These are phyloP conservation scores for Ustulina deusta DNA, from an alignment of 2,329 filamentous ascomycete genomes.

Conservation along the genomic window DNA sequence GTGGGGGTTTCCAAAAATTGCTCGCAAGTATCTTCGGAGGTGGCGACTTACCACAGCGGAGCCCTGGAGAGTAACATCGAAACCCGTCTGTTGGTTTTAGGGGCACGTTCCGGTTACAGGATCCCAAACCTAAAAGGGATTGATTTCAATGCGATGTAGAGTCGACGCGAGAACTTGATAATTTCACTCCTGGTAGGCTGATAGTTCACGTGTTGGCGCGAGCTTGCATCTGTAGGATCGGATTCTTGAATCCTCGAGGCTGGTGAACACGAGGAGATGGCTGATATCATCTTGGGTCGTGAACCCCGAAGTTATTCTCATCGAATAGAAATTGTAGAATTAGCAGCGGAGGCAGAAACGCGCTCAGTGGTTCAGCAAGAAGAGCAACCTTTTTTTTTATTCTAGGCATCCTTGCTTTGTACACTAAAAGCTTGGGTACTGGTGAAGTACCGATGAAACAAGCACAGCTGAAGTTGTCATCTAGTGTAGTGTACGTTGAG, in stretches of 20 bases:
- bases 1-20: slow-evolving; percentile 5
- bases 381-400: neutral
- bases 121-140: slow-evolving; percentile 8
- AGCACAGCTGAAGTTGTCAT: slow-evolving; percentile 28
- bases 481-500: slow-evolving; percentile 11
- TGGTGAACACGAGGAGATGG: neutral
- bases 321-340: slow-evolving; percentile 12
- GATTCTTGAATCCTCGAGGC: slow-evolving; percentile 14
- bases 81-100: slow-evolving; percentile 3
- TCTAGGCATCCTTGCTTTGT: neutral
- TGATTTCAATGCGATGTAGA: slow-evolving; percentile 1
- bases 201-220: slow-evolving; percentile 7
- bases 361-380: neutral
- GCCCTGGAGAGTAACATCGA: neutral
- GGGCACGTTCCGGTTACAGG: slow-evolving; percentile 3
- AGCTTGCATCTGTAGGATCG: slow-evolving; percentile 17
- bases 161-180: neutral
- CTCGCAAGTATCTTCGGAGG: slow-evolving; percentile 11
- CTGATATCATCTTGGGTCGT: neutral
- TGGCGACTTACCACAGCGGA: slow-evolving; percentile 9
- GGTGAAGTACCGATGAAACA: slow-evolving; percentile 8
- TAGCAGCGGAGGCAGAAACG: slow-evolving; percentile 15
- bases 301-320: neutral
- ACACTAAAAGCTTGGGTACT: too few relatives aligned
- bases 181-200: slow-evolving; percentile 13